These are phyloP conservation scores for Xylariomycetidae sp. DNA, from an alignment of 2,329 filamentous ascomycete genomes.

Conservation along the genomic window DNA sequence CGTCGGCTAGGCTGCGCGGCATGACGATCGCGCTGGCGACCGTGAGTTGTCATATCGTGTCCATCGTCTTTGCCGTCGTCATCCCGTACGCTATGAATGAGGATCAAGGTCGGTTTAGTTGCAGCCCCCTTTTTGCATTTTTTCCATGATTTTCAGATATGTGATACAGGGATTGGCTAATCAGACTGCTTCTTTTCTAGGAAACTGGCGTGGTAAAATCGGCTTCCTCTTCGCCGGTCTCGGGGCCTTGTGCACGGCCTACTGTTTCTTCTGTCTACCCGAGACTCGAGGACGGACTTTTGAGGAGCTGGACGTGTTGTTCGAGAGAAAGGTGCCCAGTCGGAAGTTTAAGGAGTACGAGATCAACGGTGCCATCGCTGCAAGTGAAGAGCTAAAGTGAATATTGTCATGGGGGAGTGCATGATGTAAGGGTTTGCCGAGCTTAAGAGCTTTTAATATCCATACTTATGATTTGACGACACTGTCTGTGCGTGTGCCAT, in stretches of 20 bases:
- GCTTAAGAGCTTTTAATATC: no score
- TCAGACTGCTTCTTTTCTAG: constrained; percentile 1
- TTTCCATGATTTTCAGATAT: constrained; percentile 1
- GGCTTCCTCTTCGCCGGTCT: constrained; percentile 27
- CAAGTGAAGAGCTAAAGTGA: no score
- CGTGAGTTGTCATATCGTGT: no score
- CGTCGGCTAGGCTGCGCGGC: constrained; percentile 10
- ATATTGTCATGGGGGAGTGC: no score
- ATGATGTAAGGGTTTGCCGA: no score
- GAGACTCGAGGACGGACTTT: constrained; percentile 3
- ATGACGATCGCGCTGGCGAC: constrained; percentile 16
- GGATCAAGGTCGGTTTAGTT: neutral
- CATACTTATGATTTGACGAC: no score
- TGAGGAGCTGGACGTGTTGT: constrained; percentile 5
- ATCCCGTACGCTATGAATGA: no score
- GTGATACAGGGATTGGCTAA: constrained; percentile 4
- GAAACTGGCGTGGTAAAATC: constrained; percentile 24
- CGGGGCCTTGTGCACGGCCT: constrained; percentile 19
- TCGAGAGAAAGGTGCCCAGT: constrained; percentile 1
- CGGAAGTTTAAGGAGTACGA: constrained; percentile 4
- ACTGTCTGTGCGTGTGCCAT: no score
- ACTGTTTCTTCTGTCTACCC: constrained; percentile 22
- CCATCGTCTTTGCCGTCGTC: no score
- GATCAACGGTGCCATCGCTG: no score
- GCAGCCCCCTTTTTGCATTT: neutral